Evolutionary conservation across 2,329 filamentous ascomycete species (phyloP).

Genomic region (Sporothrix phasma): DNA sequence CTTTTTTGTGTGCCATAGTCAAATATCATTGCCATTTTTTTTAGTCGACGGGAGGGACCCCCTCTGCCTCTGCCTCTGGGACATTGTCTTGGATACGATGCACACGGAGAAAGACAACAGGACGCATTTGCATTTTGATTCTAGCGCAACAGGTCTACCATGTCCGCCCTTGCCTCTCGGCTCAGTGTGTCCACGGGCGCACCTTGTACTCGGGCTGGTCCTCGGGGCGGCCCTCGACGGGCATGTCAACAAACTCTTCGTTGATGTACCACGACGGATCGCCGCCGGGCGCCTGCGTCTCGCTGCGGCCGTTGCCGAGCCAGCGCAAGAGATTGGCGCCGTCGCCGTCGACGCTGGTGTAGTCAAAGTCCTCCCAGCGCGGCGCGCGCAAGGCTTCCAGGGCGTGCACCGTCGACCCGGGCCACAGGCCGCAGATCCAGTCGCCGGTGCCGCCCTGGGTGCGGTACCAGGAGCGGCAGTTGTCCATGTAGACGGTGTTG

Average conservation of each 20-base stretch:
- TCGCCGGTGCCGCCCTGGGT: slow-evolving; percentile 31
- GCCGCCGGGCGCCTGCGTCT: slow-evolving; percentile 26
- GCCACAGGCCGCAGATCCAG: slow-evolving; percentile 35
- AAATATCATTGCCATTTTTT: slow-evolving; percentile 14
- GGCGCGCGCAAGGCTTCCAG: slow-evolving; percentile 33
- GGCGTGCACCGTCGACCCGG: slow-evolving; percentile 35
- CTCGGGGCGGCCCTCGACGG: slow-evolving; percentile 28
- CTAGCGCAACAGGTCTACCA: neutral
- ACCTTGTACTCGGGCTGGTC: slow-evolving; percentile 27
- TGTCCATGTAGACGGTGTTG: slow-evolving; percentile 33
- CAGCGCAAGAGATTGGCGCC: slow-evolving; percentile 28
- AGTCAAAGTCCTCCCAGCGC: slow-evolving; percentile 39
- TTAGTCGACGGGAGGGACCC: no score
- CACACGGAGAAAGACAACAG: neutral
- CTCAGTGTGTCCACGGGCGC: slow-evolving; percentile 28
- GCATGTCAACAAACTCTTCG: slow-evolving; percentile 29
- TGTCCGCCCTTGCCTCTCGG: neutral
- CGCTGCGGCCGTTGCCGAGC: slow-evolving; percentile 35
- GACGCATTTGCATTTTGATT: neutral
- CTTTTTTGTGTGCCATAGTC: slow-evolving; percentile 21
- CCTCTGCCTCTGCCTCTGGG: no score
- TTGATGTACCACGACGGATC: slow-evolving; percentile 35
- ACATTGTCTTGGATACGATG: neutral
- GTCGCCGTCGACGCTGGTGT: slow-evolving; percentile 25
- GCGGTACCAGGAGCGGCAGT: slow-evolving; percentile 47